A percentile compares a stretch with the other conserved stretches of the same genome.
Conservation (phyloP, 129 eudicot genomes). For the Ambrosia artemisiifolia region DNA sequence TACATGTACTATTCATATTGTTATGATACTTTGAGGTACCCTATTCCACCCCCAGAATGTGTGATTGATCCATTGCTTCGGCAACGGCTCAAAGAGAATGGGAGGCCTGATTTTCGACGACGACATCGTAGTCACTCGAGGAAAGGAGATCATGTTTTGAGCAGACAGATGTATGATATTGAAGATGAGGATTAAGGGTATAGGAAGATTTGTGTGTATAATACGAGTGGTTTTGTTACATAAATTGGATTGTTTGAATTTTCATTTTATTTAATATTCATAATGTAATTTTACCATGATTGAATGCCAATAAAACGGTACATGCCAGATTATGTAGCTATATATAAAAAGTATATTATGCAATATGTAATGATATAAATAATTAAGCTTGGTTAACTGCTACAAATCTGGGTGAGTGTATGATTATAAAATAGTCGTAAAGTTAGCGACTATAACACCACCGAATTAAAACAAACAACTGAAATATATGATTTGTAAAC, state of each 20-base stretch:
- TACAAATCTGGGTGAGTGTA: neutral
- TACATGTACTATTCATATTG: slow-evolving; percentile 87
- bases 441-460: too few relatives aligned
- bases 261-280: slow-evolving; percentile 16
- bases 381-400: neutral
- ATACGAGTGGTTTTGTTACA: slow-evolving; percentile 31
- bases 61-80: slow-evolving; percentile 52
- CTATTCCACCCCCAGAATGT: slow-evolving; percentile 64
- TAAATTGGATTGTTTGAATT: slow-evolving; percentile 26
- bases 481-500: too few relatives aligned
- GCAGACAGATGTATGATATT: slow-evolving; percentile 33
- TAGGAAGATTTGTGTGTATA: slow-evolving; percentile 23
- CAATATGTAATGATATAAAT: neutral
- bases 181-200: slow-evolving; percentile 39
- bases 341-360: neutral
- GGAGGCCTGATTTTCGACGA: slow-evolving; percentile 48
- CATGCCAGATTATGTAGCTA: neutral
- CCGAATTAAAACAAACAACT: too few relatives aligned
- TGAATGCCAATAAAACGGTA: slow-evolving; percentile 14
- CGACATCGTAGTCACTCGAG: slow-evolving; percentile 33
- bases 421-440: too few relatives aligned
- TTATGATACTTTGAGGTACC: slow-evolving; percentile 61
- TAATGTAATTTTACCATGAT: slow-evolving; percentile 13
- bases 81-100: slow-evolving; percentile 51
- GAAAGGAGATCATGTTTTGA: slow-evolving; percentile 31